These are phyloP conservation scores for Rhipidocladum racemiflorum DNA, from an alignment of 176 grass and related monocot genomes.

Conservation along the genomic window DNA sequence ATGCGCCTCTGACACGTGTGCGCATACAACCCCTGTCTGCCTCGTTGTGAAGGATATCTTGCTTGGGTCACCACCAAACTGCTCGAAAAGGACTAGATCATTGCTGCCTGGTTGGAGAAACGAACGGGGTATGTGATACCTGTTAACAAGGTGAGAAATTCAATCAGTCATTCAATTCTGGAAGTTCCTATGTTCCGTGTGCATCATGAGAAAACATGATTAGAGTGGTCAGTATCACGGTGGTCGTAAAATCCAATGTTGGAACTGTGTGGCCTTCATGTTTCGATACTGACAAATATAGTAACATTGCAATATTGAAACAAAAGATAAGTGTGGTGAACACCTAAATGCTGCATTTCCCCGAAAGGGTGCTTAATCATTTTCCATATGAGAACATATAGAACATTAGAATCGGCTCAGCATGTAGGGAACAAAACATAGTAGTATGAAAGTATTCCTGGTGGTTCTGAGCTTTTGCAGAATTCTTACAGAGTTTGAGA, in stretches of 20 bases:
- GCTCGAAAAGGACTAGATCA: conserved; percentile 84
- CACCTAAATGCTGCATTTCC: neutral
- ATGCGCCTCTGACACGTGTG: conserved; percentile 76
- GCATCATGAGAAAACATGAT: neutral
- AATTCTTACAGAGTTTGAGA: conserved; percentile 77
- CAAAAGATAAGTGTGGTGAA: neutral
- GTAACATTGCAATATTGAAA: neutral
- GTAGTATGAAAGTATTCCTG: conserved; percentile 1
- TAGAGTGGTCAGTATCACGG: neutral
- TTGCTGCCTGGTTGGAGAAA: conserved; percentile 78
- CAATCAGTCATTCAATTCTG: neutral
- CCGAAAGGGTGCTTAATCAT: neutral
- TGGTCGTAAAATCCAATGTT: neutral
- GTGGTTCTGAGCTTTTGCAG: neutral
- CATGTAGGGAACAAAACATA: neutral
- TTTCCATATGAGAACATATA: neutral
- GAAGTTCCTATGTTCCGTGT: neutral
- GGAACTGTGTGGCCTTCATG: neutral
- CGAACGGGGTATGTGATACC: conserved; percentile 83
- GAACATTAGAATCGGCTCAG: neutral
- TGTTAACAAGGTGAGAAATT: conserved; percentile 42
- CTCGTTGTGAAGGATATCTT: conserved; percentile 72
- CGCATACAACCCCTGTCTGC: conserved; percentile 59
- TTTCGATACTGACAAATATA: neutral
- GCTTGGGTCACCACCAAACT: conserved; percentile 78